phyloP scores from a whole-genome alignment of 2,329 filamentous ascomycete species.

The Lithohypha guttulata region DNA sequence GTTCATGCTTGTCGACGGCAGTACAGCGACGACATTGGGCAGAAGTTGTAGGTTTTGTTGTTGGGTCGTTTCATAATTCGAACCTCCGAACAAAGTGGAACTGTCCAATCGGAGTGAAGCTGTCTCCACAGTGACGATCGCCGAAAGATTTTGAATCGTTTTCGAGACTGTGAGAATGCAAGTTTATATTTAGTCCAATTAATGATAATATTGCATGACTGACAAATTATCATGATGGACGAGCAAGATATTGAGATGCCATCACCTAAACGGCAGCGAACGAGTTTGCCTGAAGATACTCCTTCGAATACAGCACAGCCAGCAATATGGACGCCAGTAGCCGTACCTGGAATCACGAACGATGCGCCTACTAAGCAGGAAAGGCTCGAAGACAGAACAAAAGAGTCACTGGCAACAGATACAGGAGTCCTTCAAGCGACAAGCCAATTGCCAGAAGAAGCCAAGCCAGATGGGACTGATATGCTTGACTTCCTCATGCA shows the following conservation, averaged over 20 bases:
- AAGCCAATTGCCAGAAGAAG: neutral
- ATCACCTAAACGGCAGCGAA: constrained; percentile 18
- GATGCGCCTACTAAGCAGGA: no score
- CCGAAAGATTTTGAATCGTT: constrained; percentile 1
- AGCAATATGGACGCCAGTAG: neutral
- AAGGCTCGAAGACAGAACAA: no score
- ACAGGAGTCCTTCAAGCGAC: neutral
- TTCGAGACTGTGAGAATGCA: neutral
- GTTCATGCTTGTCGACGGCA: neutral
- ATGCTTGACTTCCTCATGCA: constrained; percentile 20
- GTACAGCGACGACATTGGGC: no score
- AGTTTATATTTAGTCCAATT: no score
- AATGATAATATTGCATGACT: no score
- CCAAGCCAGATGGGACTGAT: constrained; percentile 9
- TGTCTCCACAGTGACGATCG: constrained; percentile 1
- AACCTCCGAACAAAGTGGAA: no score
- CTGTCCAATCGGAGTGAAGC: constrained; percentile 5
- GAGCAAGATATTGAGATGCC: constrained; percentile 17
- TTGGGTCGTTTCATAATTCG: no score
- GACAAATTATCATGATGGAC: constrained; percentile 16
- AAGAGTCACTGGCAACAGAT: no score
- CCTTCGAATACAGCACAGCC: neutral
- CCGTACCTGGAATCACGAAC: no score
- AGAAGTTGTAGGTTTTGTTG: no score
- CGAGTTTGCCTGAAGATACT: constrained; percentile 12